These are phyloP conservation scores for Pyronema omphalodes DNA, from an alignment of 495 filamentous ascomycete genomes.

Conservation along the genomic window DNA sequence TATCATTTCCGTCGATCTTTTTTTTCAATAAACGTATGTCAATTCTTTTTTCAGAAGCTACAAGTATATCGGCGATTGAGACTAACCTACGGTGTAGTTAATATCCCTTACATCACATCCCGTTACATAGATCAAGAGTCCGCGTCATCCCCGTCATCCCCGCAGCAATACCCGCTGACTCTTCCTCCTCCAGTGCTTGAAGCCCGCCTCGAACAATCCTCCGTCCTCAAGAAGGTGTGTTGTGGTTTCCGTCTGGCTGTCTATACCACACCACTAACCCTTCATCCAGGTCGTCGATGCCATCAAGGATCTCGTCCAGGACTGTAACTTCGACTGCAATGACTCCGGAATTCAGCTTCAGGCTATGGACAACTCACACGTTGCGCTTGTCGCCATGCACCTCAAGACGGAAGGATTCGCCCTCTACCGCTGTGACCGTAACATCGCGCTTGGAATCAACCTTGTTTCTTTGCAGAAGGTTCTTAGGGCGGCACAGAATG, in stretches of 20 bases:
- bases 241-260: not conserved
- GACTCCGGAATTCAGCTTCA: slow-evolving; percentile 95
- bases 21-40: no score
- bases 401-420: slow-evolving; percentile 90
- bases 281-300: slow-evolving; percentile 72
- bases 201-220: slow-evolving; percentile 86
- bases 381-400: slow-evolving; percentile 96
- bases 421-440: slow-evolving; percentile 95
- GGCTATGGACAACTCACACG: slow-evolving; percentile 99
- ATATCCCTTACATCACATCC: no score
- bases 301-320: slow-evolving; percentile 97
- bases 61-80: no score
- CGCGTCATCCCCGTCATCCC: no score
- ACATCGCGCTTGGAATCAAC: slow-evolving; percentile 96
- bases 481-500: slow-evolving; percentile 78
- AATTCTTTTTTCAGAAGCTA: no score
- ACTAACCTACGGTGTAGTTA: no score
- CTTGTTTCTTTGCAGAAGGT: slow-evolving; percentile 93
- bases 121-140: no score
- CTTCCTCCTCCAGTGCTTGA: slow-evolving; percentile 55
- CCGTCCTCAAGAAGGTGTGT: slow-evolving; percentile 82
- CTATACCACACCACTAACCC: slow-evolving; percentile 4
- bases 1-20: no score
- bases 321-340: slow-evolving; percentile 99
- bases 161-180: no score